phyloP scores from a whole-genome alignment of 306 rosid species.

The Quercus cerris region DNA sequence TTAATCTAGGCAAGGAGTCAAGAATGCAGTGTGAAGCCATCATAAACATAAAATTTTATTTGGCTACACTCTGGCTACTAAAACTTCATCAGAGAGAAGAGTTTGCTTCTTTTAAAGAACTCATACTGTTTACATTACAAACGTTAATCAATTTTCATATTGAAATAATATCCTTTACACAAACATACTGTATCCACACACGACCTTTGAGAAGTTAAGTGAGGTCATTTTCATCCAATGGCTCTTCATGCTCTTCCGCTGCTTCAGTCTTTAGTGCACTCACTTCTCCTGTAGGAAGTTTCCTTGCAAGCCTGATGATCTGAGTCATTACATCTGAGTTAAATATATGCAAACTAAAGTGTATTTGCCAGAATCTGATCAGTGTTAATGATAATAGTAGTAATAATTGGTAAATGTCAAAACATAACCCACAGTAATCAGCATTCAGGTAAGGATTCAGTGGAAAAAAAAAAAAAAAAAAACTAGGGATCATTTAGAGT shows the following conservation, averaged over 20 bases:
- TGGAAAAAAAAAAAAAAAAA: too few species aligned
- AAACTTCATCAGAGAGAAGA: too few species aligned
- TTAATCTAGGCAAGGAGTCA: too few species aligned
- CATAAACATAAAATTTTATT: too few species aligned
- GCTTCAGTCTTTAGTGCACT: conserved; percentile 43
- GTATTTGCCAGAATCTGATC: not conserved
- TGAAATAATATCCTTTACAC: not conserved
- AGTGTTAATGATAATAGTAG: not conserved
- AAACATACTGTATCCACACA: not conserved
- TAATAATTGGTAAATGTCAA: not conserved
- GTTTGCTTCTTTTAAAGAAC: too few species aligned
- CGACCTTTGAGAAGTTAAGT: conserved; percentile 31
- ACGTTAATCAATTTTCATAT: not conserved
- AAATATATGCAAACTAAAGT: not conserved
- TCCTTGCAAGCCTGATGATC: conserved; percentile 86
- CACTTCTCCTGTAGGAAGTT: conserved; percentile 88
- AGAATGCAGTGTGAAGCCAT: too few species aligned
- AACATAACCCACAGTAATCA: too few species aligned
- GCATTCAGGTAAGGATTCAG: too few species aligned
- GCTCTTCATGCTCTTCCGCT: conserved; percentile 45
- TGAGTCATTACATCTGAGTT: conserved; percentile 33
- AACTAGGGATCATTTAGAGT: too few species aligned
- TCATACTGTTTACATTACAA: too few species aligned
- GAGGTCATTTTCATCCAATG: conserved; percentile 86
- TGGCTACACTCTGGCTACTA: too few species aligned